Conservation (phyloP, 2,329 filamentous ascomycete species). For the Mollisiaceae sp. region DNA sequence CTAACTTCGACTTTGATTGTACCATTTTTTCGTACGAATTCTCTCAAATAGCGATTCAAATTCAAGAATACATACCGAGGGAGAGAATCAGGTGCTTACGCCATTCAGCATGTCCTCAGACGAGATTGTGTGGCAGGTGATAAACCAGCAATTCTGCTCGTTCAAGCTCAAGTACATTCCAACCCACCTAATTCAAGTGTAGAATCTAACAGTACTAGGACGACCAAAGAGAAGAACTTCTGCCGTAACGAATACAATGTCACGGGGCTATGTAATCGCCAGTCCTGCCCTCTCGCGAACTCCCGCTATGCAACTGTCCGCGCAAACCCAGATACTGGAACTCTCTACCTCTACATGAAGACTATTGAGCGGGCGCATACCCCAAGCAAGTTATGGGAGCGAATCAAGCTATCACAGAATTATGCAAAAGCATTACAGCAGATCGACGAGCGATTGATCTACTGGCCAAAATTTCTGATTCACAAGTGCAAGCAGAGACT, state of each 20-base stretch:
- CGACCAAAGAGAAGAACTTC: slow-evolving; percentile 87
- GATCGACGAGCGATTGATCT: slow-evolving; percentile 84
- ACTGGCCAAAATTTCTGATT: slow-evolving; percentile 91
- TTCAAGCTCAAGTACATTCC: slow-evolving; percentile 86
- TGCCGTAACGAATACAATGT: slow-evolving; percentile 96
- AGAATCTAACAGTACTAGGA: slow-evolving; percentile 55
- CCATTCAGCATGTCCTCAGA: slow-evolving; percentile 75
- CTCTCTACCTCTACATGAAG: slow-evolving; percentile 96
- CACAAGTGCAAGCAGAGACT: slow-evolving; percentile 98
- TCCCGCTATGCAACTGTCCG: slow-evolving; percentile 91
- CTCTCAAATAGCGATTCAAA: background rate
- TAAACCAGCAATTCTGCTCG: slow-evolving; percentile 92
- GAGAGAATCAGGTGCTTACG: background rate
- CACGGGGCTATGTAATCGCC: slow-evolving; percentile 80
- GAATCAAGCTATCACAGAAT: slow-evolving; percentile 86
- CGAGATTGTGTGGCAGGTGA: slow-evolving; percentile 97
- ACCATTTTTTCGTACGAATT: background rate
- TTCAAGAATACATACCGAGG: background rate
- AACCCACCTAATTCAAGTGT: slow-evolving; percentile 10
- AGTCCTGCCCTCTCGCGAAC: slow-evolving; percentile 90
- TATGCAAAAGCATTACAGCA: slow-evolving; percentile 88
- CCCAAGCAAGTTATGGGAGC: slow-evolving; percentile 93
- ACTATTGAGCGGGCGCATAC: slow-evolving; percentile 87
- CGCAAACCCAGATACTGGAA: slow-evolving; percentile 77
- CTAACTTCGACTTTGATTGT: background rate